Base-by-base conservation (phyloP, 2,329 filamentous ascomycete genomes). In the Fusarium veterinarium region DNA sequence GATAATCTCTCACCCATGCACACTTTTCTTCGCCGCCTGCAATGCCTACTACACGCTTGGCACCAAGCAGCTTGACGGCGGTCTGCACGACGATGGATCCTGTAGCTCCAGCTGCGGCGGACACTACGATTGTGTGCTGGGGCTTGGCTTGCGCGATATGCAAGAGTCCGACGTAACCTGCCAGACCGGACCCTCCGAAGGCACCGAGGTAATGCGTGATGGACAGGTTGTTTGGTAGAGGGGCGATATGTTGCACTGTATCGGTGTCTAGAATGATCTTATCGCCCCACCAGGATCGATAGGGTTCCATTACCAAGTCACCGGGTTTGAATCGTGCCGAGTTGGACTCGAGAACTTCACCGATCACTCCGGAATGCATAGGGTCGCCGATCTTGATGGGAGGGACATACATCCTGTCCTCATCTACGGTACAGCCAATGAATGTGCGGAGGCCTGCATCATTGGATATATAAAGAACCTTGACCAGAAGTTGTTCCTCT, bases 11-110 rank as follows among this genome's bases (percentile, higher is more conserved):
- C 1, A 75, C 73, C 73, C 69, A 75, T 3, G 60, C 49, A 16
- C 73, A 74, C 64, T 74, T 75, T 37, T 74, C 73, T 12, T 60
- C 51, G 11, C 62, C 40, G 20, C 73, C 70, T 19, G 72, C 73
- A 38, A 74, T 74, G 19, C 72, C 72, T 8, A 75, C 58, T 20
- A 75, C 72, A 2, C 61, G 60, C 56, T 69, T 73, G 5, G 69
- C 71, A 14, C 72, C 69, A 0, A 74, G 51, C 2, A 73, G n/a
- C 40, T 73, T 73, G 16, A 63, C 69, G 1, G 73, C 72, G 12
- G 67, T 68, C 35, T 75, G 65, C 6, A 68, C 51, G 4, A 14
- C 51, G 12, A 68, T 51, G 13, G 64, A 67, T 2, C 64, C 51
- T 2, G 49, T 63, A 6, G 58, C 57, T 40, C 64, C 66, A 8